phyloP scores from a whole-genome alignment of 441 rosid species.

The Melastoma candidum region DNA sequence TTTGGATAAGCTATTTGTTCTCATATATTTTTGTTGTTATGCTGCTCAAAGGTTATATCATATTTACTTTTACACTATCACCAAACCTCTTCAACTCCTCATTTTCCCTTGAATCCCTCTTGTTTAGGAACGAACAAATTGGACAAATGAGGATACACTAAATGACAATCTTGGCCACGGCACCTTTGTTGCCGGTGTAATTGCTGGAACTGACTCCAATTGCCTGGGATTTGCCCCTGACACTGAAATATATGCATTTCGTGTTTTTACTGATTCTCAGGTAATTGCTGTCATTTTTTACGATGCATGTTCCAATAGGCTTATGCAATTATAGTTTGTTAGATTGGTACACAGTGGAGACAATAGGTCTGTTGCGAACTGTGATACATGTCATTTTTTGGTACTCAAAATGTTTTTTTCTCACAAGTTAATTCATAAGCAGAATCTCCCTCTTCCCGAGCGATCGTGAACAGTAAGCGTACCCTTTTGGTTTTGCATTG shows the following conservation, averaged over 20 bases:
- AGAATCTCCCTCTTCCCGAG: too few relatives aligned
- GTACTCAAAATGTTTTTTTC: too few relatives aligned
- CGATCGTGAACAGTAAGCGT: too few relatives aligned
- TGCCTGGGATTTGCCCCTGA: conserved; percentile 98
- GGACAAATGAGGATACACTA: conserved; percentile 96
- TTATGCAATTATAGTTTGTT: not conserved
- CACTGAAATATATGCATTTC: conserved; percentile 90
- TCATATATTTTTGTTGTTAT: not conserved
- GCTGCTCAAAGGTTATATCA: too few relatives aligned
- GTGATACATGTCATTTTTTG: too few relatives aligned
- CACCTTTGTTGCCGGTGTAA: conserved; percentile 97
- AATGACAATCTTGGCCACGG: conserved; percentile 99
- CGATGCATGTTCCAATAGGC: conserved; percentile 5
- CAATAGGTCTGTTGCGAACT: too few relatives aligned
- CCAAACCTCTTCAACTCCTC: not conserved
- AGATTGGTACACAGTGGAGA: too few relatives aligned
- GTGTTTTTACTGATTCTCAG: conserved; percentile 97
- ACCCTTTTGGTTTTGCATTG: too few relatives aligned
- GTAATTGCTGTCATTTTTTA: conserved; percentile 44
- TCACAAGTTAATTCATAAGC: too few relatives aligned
- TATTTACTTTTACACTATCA: too few relatives aligned
- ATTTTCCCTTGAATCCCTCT: too few relatives aligned
- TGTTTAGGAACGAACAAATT: conserved; percentile 90
- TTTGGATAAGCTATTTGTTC: conserved; percentile 4
- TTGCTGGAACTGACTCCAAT: conserved; percentile 78